These are phyloP conservation scores for Paecilomyces fulvus DNA, from an alignment of 2,329 filamentous ascomycete genomes.

Conservation along the genomic window DNA sequence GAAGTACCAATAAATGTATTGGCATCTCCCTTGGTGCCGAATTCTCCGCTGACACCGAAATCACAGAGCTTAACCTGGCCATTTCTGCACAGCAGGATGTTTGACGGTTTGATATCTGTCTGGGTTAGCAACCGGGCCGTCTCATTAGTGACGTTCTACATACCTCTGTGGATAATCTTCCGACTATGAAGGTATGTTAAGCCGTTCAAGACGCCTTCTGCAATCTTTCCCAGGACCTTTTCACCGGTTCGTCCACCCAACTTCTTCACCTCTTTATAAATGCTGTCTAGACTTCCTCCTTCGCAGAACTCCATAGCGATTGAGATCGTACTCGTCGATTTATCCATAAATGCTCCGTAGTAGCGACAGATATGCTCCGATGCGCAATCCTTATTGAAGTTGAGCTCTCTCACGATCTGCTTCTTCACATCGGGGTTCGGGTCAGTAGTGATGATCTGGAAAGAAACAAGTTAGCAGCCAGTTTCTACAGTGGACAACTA, in stretches of 20 bases:
- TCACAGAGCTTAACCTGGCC: conserved; percentile 97
- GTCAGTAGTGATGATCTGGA: conserved; percentile 91
- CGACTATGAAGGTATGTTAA: conserved; percentile 90
- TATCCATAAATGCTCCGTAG: conserved; percentile 94
- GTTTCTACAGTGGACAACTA: not conserved
- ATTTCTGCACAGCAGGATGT: conserved; percentile 85
- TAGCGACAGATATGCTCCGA: conserved; percentile 96
- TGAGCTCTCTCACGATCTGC: conserved; percentile 90
- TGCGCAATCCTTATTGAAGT: conserved; percentile 96
- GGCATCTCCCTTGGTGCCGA: conserved; percentile 95
- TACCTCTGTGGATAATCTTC: conserved; percentile 87
- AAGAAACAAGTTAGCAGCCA: conserved; percentile 11
- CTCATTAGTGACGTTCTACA: not conserved
- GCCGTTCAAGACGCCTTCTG: conserved; percentile 87
- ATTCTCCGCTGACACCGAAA: conserved; percentile 95
- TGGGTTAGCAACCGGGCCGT: conserved; percentile 6
- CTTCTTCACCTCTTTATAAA: conserved; percentile 95
- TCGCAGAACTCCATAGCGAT: conserved; percentile 99
- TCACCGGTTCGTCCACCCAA: conserved; percentile 90
- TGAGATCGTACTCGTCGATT: conserved; percentile 90
- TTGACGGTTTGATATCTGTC: conserved; percentile 89
- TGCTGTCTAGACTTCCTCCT: conserved; percentile 88
- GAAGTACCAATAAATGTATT: conserved; percentile 98
- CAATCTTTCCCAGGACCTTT: conserved; percentile 93
- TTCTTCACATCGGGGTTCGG: conserved; percentile 97